Base-by-base conservation (phyloP, 306 rosid species). In the Ceratonia siliqua region DNA sequence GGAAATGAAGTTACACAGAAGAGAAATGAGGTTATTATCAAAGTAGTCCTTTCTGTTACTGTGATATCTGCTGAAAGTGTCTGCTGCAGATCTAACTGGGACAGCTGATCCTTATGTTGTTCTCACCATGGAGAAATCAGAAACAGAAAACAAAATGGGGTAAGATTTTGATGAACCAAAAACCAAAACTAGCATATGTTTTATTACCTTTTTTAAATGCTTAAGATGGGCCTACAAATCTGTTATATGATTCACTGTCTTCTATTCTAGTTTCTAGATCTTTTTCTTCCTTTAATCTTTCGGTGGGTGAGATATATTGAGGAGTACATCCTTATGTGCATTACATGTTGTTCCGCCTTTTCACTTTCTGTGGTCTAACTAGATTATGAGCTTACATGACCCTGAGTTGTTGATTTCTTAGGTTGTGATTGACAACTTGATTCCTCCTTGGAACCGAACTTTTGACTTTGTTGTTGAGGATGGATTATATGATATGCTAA, bases 371-470 rank as follows among this genome's bases (percentile, higher is more conserved):
- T 32, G 50, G 54, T 58, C 39, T 20, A 39, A 9, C 38, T 72
- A 54, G 2, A 22, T 69, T 65, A 17, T n/a, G 14, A 83, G 62
- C 53, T 59, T 68, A 12, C 35, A n/a, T n/a, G n/a, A 71, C 28
- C n/a, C 54, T 28, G 61, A 15, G 5, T 70, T 42, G 65, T 62
- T 68, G 27, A 30, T 70, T 74, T 84, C 73, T 66, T 87, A 95
- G 99, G 99, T 95, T 59, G 97, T 95, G 62, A 95, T 89, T 78
- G 91, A 95, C 8, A 77, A 82, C 85, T 89, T 92, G 85, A 89
- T 90, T 89, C 99, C 99, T 25, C 88, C 90, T 35, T 95, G 99
- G 99, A 95, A 92, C 82, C 99, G 92, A 77, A 95, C 98, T 71
- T 95, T 89, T 46, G 98, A 95, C 86, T 92, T 90, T 53, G 97